Base-by-base conservation (phyloP, 2,329 filamentous ascomycete species). In the Pleurostoma richardsiae region DNA sequence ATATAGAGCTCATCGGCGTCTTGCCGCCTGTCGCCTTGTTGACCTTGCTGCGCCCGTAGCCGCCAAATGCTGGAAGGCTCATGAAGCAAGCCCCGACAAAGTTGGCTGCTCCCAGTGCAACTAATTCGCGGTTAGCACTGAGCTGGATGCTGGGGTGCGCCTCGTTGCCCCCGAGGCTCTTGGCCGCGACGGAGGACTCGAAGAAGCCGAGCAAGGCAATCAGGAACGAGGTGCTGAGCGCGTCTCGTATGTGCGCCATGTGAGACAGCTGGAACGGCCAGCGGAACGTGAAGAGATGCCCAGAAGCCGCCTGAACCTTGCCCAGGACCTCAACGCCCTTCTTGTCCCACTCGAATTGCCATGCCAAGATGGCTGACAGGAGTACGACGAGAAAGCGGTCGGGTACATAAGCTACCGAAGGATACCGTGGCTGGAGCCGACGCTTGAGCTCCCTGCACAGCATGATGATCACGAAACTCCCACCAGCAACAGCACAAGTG, bases 171-270 rank as follows among this genome's bases (percentile, higher is more conserved):
- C 86, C 87, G 3, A 99, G 71, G 52, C 88, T 92, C 68, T 97
- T 97, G 33, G 94, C 94, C 1, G 94, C 94, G 10, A 99, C 90
- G 0, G 90, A 96, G 3, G 90, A 96, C 66, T 99, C 94, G 58
- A 99, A 99, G 68, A 99, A 99, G n/a, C 94, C 94, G 0, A 99
- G 82, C 28, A 99, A 76, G 1, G 91, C 90, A 53, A 99, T 96
- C 45, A 97, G 76, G 59, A 99, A 96, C 0, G 90, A 87, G 0
- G 94, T 97, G 44, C 88, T 85, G 77, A 97, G 86, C 36, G 90
- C 87, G 52, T 90, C 86, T 27, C 87, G 85, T 45, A 95, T 88
- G 61, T 96, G 86, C 28, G 81, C 77, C 74, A 97, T 83, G 56
- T 95, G 82, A 4, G 80, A 75, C 3, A 80, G 69, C 53, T 84